Evolutionary conservation across 305 asterid genomes (phyloP).

Genomic region (Andrographis paniculata): DNA sequence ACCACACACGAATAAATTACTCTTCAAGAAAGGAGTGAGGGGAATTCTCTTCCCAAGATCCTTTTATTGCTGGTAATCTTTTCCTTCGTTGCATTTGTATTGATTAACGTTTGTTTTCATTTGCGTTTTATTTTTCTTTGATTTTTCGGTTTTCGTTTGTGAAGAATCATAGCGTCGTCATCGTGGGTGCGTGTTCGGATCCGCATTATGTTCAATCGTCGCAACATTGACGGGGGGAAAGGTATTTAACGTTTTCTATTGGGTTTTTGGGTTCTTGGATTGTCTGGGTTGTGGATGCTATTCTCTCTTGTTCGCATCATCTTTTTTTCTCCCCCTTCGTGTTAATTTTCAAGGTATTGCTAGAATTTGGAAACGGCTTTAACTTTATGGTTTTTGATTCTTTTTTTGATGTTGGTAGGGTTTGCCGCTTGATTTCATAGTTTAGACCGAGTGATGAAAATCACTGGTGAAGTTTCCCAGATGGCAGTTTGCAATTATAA

Average conservation of each 20-base stretch:
- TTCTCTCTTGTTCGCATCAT: conserved; percentile 4
- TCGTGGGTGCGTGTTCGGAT: conserved; percentile 23
- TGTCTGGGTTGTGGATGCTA: background rate
- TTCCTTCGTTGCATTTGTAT: conserved; percentile 9
- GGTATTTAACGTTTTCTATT: conserved; percentile 11
- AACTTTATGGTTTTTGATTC: background rate
- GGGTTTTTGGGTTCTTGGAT: conserved; percentile 1
- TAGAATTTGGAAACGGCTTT: background rate
- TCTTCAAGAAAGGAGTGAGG: conserved; percentile 9
- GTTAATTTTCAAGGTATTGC: background rate
- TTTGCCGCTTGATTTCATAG: conserved; percentile 14
- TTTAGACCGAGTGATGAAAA: conserved; percentile 22
- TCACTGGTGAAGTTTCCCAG: conserved; percentile 16
- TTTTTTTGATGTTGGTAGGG: conserved; percentile 17
- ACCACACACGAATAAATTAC: conserved; percentile 16
- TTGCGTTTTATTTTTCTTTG: too few species aligned
- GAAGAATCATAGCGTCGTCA: conserved; percentile 9
- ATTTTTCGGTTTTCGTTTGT: background rate
- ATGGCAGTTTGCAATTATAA: conserved; percentile 22
- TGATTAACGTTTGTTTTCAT: conserved; percentile 6
- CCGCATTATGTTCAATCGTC: conserved; percentile 26
- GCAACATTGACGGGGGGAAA: conserved; percentile 8
- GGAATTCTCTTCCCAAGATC: conserved; percentile 16
- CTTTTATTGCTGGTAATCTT: conserved; percentile 19
- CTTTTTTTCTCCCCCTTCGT: background rate